These are phyloP conservation scores for Agrostemma githago DNA, from an alignment of 148 eudicot species.

Conservation along the genomic window DNA sequence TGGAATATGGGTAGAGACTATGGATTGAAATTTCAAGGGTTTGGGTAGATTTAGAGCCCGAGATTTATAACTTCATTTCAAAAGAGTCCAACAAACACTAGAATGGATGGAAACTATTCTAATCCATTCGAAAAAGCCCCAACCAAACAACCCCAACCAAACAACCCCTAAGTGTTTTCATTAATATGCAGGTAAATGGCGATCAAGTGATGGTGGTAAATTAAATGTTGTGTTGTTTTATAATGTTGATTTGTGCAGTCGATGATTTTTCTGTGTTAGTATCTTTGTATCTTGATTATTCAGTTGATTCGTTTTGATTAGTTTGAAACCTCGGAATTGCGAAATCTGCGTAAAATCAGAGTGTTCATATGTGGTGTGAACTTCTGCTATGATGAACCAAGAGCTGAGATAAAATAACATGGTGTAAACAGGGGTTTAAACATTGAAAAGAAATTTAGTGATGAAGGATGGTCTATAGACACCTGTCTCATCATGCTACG, in stretches of 20 bases:
- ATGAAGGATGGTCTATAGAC: not conserved
- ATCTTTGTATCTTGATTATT: not conserved
- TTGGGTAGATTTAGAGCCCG: too few relatives aligned
- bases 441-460: not conserved
- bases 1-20: too few relatives aligned
- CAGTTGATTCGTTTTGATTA: not conserved
- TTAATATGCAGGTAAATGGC: not conserved
- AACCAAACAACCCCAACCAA: too few relatives aligned
- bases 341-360: not conserved
- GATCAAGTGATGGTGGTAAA: not conserved
- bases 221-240: not conserved
- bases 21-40: too few relatives aligned
- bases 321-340: not conserved
- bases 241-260: not conserved
- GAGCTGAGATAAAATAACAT: not conserved
- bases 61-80: too few relatives aligned
- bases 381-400: not conserved
- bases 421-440: not conserved
- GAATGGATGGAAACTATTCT: too few relatives aligned
- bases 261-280: not conserved
- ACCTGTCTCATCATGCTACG: not conserved
- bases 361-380: not conserved
- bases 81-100: too few relatives aligned
- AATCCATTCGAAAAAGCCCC: too few relatives aligned
- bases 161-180: not conserved